Base-by-base conservation (phyloP, 139 green algal genomes). In the Desmodesmus armatus region DNA sequence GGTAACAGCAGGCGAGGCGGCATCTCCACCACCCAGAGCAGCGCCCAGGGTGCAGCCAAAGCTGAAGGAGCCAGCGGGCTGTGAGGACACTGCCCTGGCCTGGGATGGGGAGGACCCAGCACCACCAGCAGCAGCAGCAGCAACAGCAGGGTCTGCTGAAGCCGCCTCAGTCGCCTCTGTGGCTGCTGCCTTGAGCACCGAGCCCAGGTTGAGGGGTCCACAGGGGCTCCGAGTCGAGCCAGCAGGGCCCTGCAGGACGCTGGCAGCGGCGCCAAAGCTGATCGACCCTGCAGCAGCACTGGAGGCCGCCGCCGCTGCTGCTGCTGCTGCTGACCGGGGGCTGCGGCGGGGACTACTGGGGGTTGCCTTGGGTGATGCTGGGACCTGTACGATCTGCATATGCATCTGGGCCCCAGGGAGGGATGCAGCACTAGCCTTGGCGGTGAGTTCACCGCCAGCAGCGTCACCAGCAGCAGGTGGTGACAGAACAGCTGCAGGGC, bases 21-120 rank as follows among this genome's bases (percentile, higher is more conserved):
- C 53, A 65, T 23, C 53, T n/a, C 53, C 53, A 65, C 53, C 53
- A 65, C 53, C 62, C n/a, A 15, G 11, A 72, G 62, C 15, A 55
- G 9, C 9, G 47, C 13, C 13, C 13, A 21, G 9, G 13, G 47
- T 55, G 47, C 47, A 55, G 5, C 35, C 67, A 74, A 75, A 83
- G 58, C 77, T 83, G 77, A 83, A 74, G 55, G 77, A 83, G 9
- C 40, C 58, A 49, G 58, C 77, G 51, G 58, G 40, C 35, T 53
- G 43, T 79, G 71, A 39, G 25, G 71, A 35, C 29, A 19, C 73
- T 66, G 73, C 43, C 63, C n/a, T n/a, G n/a, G n/a, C n/a, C n/a
- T n/a, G n/a, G n/a, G n/a, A n/a, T n/a, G n/a, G n/a, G n/a, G n/a
- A n/a, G n/a, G n/a, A n/a, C n/a, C n/a, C n/a, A n/a, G n/a, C n/a